These are phyloP conservation scores for Camelina neglecta DNA, from an alignment of 345 rosid genomes.

Conservation along the genomic window DNA sequence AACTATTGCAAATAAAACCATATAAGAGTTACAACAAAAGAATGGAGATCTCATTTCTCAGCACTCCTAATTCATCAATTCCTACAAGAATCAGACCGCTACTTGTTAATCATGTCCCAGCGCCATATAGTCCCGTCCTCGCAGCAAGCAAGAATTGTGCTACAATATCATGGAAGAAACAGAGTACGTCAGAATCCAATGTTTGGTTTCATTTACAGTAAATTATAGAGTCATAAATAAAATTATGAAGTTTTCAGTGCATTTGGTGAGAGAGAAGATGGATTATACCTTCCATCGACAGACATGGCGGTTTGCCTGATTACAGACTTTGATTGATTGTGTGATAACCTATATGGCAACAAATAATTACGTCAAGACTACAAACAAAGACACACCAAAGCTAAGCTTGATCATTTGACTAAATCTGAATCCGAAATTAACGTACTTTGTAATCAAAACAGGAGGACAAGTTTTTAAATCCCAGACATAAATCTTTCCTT, in stretches of 20 bases:
- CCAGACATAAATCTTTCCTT: conserved; percentile 96
- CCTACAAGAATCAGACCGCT: conserved; percentile 24
- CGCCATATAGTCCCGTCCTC: conserved; percentile 98
- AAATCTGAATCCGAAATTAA: conserved; percentile 10
- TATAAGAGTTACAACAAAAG: conserved; percentile 17
- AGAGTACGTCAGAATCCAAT: not conserved
- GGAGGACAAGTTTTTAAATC: conserved; percentile 95
- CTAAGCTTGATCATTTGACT: not conserved
- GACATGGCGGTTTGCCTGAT: conserved; percentile 98
- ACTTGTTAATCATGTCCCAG: conserved; percentile 68
- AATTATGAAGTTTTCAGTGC: not conserved
- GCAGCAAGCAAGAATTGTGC: conserved; percentile 91
- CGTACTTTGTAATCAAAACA: conserved; percentile 79
- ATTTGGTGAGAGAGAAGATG: conserved; percentile 11
- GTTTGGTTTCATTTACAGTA: conserved; percentile 5
- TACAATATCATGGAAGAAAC: conserved; percentile 46
- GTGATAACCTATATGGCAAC: conserved; percentile 63
- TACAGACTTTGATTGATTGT: conserved; percentile 73
- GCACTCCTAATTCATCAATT: conserved; percentile 9
- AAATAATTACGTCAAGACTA: conserved; percentile 34
- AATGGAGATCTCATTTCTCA: conserved; percentile 24
- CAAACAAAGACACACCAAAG: conserved; percentile 27
- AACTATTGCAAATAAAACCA: not conserved
- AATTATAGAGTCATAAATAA: conserved; percentile 9
- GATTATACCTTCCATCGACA: conserved; percentile 78